Conservation (phyloP, 2,329 filamentous ascomycete genomes). For the Colletotrichum ledebouriae region DNA sequence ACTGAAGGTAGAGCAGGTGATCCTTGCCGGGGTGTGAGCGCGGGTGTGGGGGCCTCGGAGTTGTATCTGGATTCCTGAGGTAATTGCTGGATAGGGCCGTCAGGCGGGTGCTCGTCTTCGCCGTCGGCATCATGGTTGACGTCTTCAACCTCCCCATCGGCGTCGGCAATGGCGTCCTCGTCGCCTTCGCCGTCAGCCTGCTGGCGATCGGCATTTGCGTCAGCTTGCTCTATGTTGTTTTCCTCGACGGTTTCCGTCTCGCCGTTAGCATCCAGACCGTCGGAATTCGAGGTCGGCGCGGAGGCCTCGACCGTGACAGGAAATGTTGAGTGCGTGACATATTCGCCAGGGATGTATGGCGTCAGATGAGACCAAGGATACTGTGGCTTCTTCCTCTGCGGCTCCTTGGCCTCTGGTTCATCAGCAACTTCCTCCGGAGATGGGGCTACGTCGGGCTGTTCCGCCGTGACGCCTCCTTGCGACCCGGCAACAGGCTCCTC, state of each 20-base stretch:
- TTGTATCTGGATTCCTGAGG: conserved; percentile 43
- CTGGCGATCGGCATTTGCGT: conserved; percentile 36
- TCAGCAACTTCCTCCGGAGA: neutral
- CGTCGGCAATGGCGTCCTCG: conserved; percentile 45
- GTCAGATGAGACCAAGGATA: conserved; percentile 56
- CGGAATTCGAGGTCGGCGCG: conserved; percentile 45
- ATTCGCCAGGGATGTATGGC: conserved; percentile 57
- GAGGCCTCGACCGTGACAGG: conserved; percentile 33
- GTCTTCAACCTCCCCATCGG: conserved; percentile 47
- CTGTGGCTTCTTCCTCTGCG: conserved; percentile 12
- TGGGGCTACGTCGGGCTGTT: conserved; percentile 7
- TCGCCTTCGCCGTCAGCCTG: conserved; percentile 45
- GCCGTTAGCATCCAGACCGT: conserved; percentile 24
- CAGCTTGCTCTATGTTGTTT: conserved; percentile 15
- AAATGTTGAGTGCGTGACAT: conserved; percentile 51
- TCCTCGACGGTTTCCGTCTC: conserved; percentile 40
- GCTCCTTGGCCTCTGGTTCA: conserved; percentile 30
- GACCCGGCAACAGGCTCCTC: conserved; percentile 6
- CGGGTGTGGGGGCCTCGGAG: conserved; percentile 52
- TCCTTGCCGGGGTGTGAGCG: conserved; percentile 55
- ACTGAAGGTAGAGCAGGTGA: conserved; percentile 52
- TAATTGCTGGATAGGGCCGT: conserved; percentile 28
- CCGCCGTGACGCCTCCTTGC: conserved; percentile 5
- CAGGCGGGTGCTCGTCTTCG: conserved; percentile 40
- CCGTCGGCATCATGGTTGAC: conserved; percentile 33